Conservation (phyloP, 1,139 yeast species). For the Taphrina pruni region DNA sequence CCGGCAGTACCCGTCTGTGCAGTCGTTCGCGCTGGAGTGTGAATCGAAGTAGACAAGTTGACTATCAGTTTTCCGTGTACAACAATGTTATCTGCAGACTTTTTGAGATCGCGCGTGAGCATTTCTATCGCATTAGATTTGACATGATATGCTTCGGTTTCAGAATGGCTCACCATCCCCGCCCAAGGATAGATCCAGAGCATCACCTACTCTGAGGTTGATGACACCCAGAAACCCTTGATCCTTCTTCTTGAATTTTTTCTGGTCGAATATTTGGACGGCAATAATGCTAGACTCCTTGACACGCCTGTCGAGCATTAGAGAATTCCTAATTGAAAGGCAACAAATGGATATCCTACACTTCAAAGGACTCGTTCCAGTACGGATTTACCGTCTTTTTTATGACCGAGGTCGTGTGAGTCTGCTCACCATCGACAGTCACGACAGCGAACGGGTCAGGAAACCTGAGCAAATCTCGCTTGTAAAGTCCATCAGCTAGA, state of each 20-base stretch:
- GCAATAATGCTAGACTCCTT: slow-evolving; percentile 85
- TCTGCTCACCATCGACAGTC: slow-evolving; percentile 95
- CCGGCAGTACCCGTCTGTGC: slow-evolving; percentile 40
- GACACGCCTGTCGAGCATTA: slow-evolving; percentile 57
- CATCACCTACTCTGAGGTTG: slow-evolving; percentile 87
- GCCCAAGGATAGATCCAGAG: slow-evolving; percentile 69
- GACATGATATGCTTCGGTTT: neutral
- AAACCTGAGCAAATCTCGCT: slow-evolving; percentile 85
- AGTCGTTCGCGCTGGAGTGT: slow-evolving; percentile 54
- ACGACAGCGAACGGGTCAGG: slow-evolving; percentile 98
- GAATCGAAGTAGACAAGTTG: slow-evolving; percentile 55
- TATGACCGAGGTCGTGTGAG: slow-evolving; percentile 91
- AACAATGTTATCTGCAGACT: slow-evolving; percentile 86
- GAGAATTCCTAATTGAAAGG: neutral
- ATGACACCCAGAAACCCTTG: slow-evolving; percentile 99
- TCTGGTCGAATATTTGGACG: slow-evolving; percentile 94
- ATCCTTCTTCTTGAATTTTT: slow-evolving; percentile 95
- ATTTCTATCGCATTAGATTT: slow-evolving; percentile 61
- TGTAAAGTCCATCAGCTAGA: slow-evolving; percentile 85
- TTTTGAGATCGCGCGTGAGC: slow-evolving; percentile 87
- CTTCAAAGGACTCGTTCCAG: slow-evolving; percentile 91
- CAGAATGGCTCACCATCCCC: slow-evolving; percentile 50
- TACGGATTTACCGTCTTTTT: slow-evolving; percentile 94
- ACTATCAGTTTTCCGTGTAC: slow-evolving; percentile 91
- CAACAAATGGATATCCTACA: slow-evolving; percentile 47